Evolutionary conservation across 805 yeast genomes (phyloP).

Genomic region (Barnettozyma populi): DNA sequence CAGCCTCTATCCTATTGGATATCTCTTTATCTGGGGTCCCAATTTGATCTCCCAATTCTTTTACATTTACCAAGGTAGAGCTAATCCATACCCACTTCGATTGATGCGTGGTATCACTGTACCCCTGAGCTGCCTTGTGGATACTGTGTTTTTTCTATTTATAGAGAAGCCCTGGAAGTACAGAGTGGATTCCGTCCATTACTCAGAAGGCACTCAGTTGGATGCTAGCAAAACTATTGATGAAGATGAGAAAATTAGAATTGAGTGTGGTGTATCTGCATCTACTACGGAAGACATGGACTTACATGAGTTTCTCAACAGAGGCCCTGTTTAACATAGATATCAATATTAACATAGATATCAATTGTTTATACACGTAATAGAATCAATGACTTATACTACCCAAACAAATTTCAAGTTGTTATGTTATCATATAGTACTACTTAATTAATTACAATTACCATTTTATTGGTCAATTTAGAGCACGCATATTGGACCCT

Average conservation of each 20-base stretch:
- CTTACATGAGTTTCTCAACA: conserved; percentile 1
- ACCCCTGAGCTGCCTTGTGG: not conserved
- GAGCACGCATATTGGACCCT: no score
- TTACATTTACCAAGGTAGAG: not conserved
- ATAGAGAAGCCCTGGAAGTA: not conserved
- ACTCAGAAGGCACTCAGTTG: not conserved
- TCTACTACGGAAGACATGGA: not conserved
- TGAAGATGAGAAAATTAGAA: not conserved
- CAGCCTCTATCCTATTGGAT: conserved; percentile 19
- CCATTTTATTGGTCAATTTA: no score
- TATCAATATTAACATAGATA: no score
- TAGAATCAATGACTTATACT: no score
- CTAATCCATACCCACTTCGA: conserved; percentile 8
- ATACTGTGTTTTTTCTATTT: not conserved
- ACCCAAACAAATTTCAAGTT: no score
- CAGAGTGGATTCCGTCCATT: not conserved
- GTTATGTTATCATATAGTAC: no score
- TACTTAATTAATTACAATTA: no score
- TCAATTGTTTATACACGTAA: no score
- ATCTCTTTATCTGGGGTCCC: conserved; percentile 16
- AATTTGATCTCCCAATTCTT: conserved; percentile 9
- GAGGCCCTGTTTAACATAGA: not conserved
- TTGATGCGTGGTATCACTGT: not conserved
- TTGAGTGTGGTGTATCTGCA: not conserved
- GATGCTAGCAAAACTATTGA: not conserved